A percentile compares a stretch with the other conserved stretches of the same genome.
Evolutionary conservation across 2,329 filamentous ascomycete species (phyloP).

Genomic region (Nigrospora oryzae): DNA sequence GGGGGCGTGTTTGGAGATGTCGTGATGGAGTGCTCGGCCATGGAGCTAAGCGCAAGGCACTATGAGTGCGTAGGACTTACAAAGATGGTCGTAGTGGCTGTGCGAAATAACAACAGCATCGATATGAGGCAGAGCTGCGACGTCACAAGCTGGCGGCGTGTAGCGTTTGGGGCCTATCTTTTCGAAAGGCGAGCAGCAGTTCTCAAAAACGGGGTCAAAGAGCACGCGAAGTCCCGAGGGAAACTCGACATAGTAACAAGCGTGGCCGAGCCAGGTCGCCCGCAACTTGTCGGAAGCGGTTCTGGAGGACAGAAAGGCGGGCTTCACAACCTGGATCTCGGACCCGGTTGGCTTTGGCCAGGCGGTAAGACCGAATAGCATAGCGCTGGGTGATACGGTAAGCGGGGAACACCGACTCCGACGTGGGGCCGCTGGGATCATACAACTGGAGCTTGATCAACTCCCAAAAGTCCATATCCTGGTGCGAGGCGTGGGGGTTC

Average conservation of each 20-base stretch:
- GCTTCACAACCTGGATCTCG: constrained; percentile 55
- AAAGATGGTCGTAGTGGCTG: constrained; percentile 90
- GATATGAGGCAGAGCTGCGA: constrained; percentile 68
- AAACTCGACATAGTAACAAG: constrained; percentile 89
- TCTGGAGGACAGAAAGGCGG: constrained; percentile 57
- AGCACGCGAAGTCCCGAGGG: constrained; percentile 78
- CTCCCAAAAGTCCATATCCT: not conserved
- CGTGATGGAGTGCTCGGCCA: too few relatives aligned
- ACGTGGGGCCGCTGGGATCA: not conserved
- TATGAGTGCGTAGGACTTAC: too few relatives aligned
- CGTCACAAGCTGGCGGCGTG: constrained; percentile 66
- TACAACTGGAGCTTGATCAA: not conserved
- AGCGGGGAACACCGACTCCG: too few relatives aligned
- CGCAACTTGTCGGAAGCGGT: constrained; percentile 52
- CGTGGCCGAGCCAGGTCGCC: constrained; percentile 92
- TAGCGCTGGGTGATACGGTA: not conserved
- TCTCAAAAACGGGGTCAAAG: constrained; percentile 89
- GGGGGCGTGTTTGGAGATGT: too few relatives aligned
- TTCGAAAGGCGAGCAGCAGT: constrained; percentile 71
- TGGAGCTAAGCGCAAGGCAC: too few relatives aligned
- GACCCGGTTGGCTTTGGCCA: constrained; percentile 22
- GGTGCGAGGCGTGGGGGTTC: constrained; percentile 4
- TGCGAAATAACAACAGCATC: constrained; percentile 79
- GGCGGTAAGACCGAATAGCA: not conserved
- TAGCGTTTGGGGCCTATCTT: constrained; percentile 68